Evolutionary conservation across 495 filamentous ascomycete species (phyloP).

Genomic region (Penicillium robsamsonii): DNA sequence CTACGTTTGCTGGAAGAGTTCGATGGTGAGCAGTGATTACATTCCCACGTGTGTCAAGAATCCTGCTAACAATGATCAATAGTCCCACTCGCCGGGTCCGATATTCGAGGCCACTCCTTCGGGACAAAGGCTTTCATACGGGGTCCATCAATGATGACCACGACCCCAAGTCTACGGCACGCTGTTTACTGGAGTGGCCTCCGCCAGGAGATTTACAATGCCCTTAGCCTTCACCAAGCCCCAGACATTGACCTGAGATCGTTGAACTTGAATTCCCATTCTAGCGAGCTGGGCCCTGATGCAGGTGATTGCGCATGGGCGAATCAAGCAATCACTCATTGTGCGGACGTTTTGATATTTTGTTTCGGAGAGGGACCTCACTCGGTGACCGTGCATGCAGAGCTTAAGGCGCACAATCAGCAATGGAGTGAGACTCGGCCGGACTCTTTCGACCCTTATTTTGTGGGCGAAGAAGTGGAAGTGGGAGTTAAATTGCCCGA

Average conservation of each 20-base stretch:
- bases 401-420: slow-evolving; percentile 19
- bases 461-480: slow-evolving; percentile 21
- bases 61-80: slow-evolving; percentile 8
- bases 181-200: slow-evolving; percentile 30
- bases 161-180: slow-evolving; percentile 25
- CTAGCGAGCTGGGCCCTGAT: slow-evolving; percentile 18
- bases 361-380: slow-evolving; percentile 20
- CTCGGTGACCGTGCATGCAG: slow-evolving; percentile 21
- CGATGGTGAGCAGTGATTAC: slow-evolving; percentile 40
- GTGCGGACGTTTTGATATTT: slow-evolving; percentile 27
- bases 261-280: slow-evolving; percentile 26
- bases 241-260: slow-evolving; percentile 27
- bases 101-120: slow-evolving; percentile 29
- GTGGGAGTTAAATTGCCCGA: slow-evolving; percentile 22
- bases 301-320: slow-evolving; percentile 27
- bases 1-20: slow-evolving; percentile 61
- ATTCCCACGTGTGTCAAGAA: not conserved
- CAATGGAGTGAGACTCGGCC: slow-evolving; percentile 24
- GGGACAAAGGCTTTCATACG: slow-evolving; percentile 29
- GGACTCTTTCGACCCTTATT: slow-evolving; percentile 27
- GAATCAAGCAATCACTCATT: slow-evolving; percentile 29
- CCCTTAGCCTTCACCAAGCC: slow-evolving; percentile 26
- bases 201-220: slow-evolving; percentile 29
- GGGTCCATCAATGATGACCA: slow-evolving; percentile 21
- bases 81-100: slow-evolving; percentile 30